These are phyloP conservation scores for Zygosaccharomyces rouxii DNA, from an alignment of 805 yeast genomes.

Conservation along the genomic window DNA sequence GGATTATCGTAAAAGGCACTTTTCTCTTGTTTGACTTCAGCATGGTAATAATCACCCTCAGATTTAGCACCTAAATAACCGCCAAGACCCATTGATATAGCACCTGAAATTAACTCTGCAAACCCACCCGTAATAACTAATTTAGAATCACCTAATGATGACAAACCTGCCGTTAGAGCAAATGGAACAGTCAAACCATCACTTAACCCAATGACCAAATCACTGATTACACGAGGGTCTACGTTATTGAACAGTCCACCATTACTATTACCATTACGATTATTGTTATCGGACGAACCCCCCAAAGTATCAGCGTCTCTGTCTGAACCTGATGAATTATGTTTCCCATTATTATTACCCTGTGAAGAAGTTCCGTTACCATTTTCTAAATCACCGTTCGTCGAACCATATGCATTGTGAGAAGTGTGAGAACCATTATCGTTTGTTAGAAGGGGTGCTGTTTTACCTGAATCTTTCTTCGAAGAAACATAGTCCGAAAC, in stretches of 20 bases:
- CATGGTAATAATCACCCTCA: conserved; percentile 69
- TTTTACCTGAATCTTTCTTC: conserved; percentile 7
- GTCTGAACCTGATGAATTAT: conserved; percentile 1
- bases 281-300: background rate
- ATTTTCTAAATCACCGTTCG: conserved; percentile 17
- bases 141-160: conserved; percentile 82
- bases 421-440: conserved; percentile 14
- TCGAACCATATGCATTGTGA: conserved; percentile 17
- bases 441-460: conserved; percentile 20
- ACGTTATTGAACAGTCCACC: conserved; percentile 46
- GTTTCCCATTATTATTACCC: background rate
- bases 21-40: conserved; percentile 70
- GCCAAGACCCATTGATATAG: conserved; percentile 96
- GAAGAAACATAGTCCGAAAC: conserved; percentile 19
- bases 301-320: conserved; percentile 1
- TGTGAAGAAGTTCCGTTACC: conserved; percentile 5
- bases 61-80: conserved; percentile 93
- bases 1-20: conserved; percentile 60
- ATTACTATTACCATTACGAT: background rate
- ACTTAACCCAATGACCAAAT: conserved; percentile 85
- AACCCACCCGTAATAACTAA: conserved; percentile 96
- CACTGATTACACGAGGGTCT: conserved; percentile 92
- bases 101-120: conserved; percentile 95
- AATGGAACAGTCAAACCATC: conserved; percentile 99
- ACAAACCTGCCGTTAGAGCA: conserved; percentile 94